These are phyloP conservation scores for Eucalyptus rudis DNA, from an alignment of 345 rosid species.

Conservation along the genomic window DNA sequence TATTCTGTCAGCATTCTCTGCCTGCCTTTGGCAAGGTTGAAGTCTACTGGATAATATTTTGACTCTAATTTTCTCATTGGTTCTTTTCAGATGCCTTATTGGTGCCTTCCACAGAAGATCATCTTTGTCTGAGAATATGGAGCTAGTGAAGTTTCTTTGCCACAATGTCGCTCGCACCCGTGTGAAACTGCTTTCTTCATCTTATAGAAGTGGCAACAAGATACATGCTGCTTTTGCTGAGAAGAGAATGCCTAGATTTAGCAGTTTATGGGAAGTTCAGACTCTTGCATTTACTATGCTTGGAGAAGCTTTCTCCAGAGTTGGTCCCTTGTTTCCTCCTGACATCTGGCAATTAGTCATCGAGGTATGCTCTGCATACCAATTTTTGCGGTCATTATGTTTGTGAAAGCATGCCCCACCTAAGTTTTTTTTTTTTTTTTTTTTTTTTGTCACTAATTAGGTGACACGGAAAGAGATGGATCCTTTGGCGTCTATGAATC, in stretches of 20 bases:
- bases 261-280: slow-evolving; percentile 54
- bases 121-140: slow-evolving; percentile 29
- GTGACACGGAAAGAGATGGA: slow-evolving; percentile 78
- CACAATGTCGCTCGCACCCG: slow-evolving; percentile 23
- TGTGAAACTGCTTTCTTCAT: slow-evolving; percentile 17
- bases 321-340: slow-evolving; percentile 39
- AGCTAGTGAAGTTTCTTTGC: slow-evolving; percentile 59
- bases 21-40: not conserved
- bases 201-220: slow-evolving; percentile 14
- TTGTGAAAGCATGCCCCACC: not conserved
- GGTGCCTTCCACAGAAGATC: slow-evolving; percentile 16
- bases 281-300: slow-evolving; percentile 50
- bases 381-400: not conserved
- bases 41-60: not conserved
- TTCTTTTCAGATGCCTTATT: slow-evolving; percentile 33
- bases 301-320: slow-evolving; percentile 42
- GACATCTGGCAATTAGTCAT: slow-evolving; percentile 54
- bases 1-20: not conserved
- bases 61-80: not conserved
- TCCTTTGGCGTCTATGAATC: slow-evolving; percentile 42
- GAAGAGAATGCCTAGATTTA: slow-evolving; percentile 16
- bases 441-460: slow-evolving; percentile 7
- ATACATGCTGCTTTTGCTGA: slow-evolving; percentile 19
- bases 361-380: slow-evolving; percentile 22
- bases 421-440: not conserved